Conservation (phyloP, 345 rosid genomes). For the Acer campestre region DNA sequence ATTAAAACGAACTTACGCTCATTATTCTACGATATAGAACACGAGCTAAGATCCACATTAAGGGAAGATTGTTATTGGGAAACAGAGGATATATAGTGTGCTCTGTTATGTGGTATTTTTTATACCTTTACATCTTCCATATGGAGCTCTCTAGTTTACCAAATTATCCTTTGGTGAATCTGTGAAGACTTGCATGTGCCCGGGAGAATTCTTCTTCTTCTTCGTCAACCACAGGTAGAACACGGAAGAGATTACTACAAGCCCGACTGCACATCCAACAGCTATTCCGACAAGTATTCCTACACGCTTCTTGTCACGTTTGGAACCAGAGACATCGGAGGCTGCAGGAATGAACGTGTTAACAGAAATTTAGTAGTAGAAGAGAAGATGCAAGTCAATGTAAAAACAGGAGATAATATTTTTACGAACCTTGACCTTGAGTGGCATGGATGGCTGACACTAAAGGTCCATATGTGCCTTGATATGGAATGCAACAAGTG, state of each 20-base stretch:
- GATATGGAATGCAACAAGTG: conserved; percentile 64
- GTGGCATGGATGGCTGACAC: conserved; percentile 56
- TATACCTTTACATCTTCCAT: neutral
- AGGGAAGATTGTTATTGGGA: neutral
- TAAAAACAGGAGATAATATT: neutral
- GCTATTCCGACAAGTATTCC: conserved; percentile 42
- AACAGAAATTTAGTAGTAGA: neutral
- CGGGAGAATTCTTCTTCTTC: neutral
- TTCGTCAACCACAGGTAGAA: conserved; percentile 45
- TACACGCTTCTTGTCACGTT: conserved; percentile 20
- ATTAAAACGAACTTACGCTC: neutral
- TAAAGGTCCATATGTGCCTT: conserved; percentile 55
- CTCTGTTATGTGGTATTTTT: too few relatives aligned
- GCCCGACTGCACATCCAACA: conserved; percentile 35
- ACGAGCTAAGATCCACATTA: conserved; percentile 3
- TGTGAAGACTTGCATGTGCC: conserved; percentile 25
- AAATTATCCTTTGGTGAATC: conserved; percentile 23
- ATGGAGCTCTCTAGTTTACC: neutral
- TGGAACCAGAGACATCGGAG: conserved; percentile 10
- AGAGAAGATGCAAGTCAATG: neutral
- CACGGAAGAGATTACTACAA: conserved; percentile 33
- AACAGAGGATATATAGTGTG: neutral
- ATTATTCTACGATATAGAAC: neutral
- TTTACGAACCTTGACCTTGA: conserved; percentile 52
- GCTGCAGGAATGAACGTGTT: conserved; percentile 8